Base-by-base conservation (phyloP, 2,329 filamentous ascomycete species). In the Diaporthe velutina region DNA sequence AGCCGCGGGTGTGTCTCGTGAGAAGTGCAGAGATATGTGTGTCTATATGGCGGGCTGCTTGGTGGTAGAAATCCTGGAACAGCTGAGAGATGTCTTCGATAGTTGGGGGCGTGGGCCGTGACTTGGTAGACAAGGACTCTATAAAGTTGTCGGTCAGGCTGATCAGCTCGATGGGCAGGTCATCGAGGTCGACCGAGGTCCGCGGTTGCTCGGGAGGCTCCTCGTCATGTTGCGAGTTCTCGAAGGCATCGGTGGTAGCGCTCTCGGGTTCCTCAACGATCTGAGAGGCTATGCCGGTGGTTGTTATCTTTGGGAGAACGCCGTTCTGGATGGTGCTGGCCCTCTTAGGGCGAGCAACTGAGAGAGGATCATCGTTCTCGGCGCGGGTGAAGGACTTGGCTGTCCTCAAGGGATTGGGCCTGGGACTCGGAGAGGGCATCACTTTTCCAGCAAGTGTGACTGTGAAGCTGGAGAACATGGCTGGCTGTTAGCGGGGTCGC, bases 141-240 rank as follows among this genome's bases (percentile, higher is more conserved):
- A 98, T 93, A 82, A 99, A 99, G 81, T 95, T 97, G 83, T 98
- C 96, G 28, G 94, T 95, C 81, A 98, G 86, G 83, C 95, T 97
- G 74, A 97, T 90, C 75, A 99, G 90, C 88, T 99, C 97, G 80
- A 98, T 97, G 19, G 97, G 97, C 55, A 99, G 91, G 80, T 98
- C 94, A 79, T 98, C 95, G 77, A 97, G 93, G 74, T 94, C 93
- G 77, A 94, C 90, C 4, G 93, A 91, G 30, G 86, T 85, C 74
- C 90, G 82, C 0, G 86, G 86, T 2, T 83, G 79, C 76, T 91
- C 89, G 7, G 84, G 75, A 35, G 82, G 79, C 71, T 90, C 86
- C 33, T 90, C 88, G 45, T 81, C 81, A 42, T 85, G 83, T 25
- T 83, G 83, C 40, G 83, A 82, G 6, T 84, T 85, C 75, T 90